Base-by-base conservation (phyloP, 1,284 basidiomycete species). In the Mycena sp. region DNA sequence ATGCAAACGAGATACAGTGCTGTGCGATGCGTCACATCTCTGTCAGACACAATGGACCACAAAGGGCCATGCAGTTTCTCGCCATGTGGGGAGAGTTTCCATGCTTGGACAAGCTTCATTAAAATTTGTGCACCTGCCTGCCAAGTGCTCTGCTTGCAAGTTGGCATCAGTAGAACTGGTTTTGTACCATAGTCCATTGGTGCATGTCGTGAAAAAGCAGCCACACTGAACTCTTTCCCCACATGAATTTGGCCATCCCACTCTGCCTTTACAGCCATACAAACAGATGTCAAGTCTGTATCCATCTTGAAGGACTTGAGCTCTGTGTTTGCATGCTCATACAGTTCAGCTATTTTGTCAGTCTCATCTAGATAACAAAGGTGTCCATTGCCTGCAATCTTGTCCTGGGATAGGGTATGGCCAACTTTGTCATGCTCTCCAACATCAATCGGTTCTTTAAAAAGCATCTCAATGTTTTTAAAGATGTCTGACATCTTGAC, bases 31-130 rank as follows among this genome's bases (percentile, higher is more conserved):
- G 62, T 67, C 2, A 69, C 67, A 61, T 75, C 74, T 12, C 73
- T 71, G 54, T 76, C 73, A 0, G 70, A 73, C 0, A 70, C 65
- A 30, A 74, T 66, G 5, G 64, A 68, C 67, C 58, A 70, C 6
- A 75, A 32, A 0, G 64, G 65, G 16, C 75, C 74, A 52, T 69
- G 63, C 3, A 35, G 7, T 35, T 7, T 14, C 32, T 35, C 32
- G 14, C 32, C 32, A 14, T 9, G 14, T 14, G 32, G 64, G 16
- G 71, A 71, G 3, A 67, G 37, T 54, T 60, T 67, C 72, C 71
- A 73, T 28, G 69, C 71, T 30, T 65, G 43, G 2, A 63, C 19
- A 19, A 48, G n/a, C 10, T 29, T 32, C 32, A 19, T 10, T 16
- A 58, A n/a, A 7, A 48, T 17, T 23, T 43, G 9, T n/a, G 28